Evolutionary conservation across 306 rosid genomes (phyloP).

Genomic region (Quercus cerris): DNA sequence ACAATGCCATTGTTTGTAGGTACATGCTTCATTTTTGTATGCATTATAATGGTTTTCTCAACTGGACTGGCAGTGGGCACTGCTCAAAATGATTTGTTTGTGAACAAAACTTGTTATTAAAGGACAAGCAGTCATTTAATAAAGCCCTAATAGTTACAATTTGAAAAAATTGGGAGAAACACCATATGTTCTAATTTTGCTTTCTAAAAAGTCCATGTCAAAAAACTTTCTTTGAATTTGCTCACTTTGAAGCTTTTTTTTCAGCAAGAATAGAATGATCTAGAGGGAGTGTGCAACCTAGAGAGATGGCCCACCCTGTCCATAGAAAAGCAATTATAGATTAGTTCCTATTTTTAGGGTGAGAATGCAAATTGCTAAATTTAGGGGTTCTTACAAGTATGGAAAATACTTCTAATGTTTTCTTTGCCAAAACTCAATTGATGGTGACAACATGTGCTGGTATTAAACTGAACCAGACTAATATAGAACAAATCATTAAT

Average conservation of each 20-base stretch:
- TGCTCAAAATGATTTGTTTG: not conserved
- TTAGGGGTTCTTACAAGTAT: not conserved
- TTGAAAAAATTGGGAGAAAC: not conserved
- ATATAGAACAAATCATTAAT: too few relatives aligned
- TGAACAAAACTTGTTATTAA: not conserved
- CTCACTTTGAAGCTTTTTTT: not conserved
- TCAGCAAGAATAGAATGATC: too few relatives aligned
- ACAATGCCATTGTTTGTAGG: constrained; percentile 89
- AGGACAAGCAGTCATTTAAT: too few relatives aligned
- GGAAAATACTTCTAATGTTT: not conserved
- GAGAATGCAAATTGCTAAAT: not conserved
- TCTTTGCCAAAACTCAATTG: not conserved
- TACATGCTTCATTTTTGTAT: constrained; percentile 28
- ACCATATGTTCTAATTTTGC: not conserved
- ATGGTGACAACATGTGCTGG: too few relatives aligned
- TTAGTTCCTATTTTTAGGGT: constrained; percentile 1
- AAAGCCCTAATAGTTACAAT: not conserved
- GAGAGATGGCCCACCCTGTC: not conserved
- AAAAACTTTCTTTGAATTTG: not conserved
- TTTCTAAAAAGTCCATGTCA: not conserved
- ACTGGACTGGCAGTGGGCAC: not conserved
- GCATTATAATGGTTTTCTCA: not conserved
- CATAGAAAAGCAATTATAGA: not conserved
- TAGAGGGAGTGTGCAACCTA: too few relatives aligned
- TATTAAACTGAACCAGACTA: too few relatives aligned